Base-by-base conservation (phyloP, 805 yeast genomes). In the Scheffersomyces coipomensis region DNA sequence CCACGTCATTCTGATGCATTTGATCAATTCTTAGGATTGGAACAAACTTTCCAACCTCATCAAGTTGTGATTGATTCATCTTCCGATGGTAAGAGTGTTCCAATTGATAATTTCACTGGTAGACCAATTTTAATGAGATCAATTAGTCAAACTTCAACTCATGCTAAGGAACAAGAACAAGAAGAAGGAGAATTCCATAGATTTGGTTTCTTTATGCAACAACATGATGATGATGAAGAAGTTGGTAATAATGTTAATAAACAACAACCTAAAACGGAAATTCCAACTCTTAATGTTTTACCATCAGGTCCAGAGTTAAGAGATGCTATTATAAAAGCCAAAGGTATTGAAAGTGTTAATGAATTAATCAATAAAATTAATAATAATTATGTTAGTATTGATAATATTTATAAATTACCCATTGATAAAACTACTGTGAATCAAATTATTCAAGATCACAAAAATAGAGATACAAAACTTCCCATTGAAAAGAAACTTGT, bases 111-210 rank as follows among this genome's bases (percentile, higher is more conserved):
- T 42, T 64, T 73, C 19, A 85, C 91, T 0, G 93, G 93, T 33
- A 68, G 81, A 47, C 88, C 90, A 2, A 81, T 85, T 16, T 63
- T 83, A 45, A 74, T 81, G 61, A 71, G 83, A 48, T 78, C 82
- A 4, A 64, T 77, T 4, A 81, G 88, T 0, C 84, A 78, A 46
- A 81, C 85, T 1, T 75, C 86, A 8, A 51, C 76, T 9, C 80
- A 85, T 52, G 88, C 89, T 12, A 83, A 79, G 58, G 78, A 76
- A 46, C 88, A 85, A 59, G 96, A 88, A 56, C 82, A 81, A 44
- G 97, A 89, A 57, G 97, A 89, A 67, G 97, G 97, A 51, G 95
- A 86, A 54, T 75, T 88, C 47, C 96, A 87, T 60, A 81, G 85
- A 63, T 81, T 88, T 81, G 95, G 95, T 15, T 79, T 81, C 53